Evolutionary conservation across 768 basidiomycete species (phyloP).

Genomic region (Saitozyma podzolica): DNA sequence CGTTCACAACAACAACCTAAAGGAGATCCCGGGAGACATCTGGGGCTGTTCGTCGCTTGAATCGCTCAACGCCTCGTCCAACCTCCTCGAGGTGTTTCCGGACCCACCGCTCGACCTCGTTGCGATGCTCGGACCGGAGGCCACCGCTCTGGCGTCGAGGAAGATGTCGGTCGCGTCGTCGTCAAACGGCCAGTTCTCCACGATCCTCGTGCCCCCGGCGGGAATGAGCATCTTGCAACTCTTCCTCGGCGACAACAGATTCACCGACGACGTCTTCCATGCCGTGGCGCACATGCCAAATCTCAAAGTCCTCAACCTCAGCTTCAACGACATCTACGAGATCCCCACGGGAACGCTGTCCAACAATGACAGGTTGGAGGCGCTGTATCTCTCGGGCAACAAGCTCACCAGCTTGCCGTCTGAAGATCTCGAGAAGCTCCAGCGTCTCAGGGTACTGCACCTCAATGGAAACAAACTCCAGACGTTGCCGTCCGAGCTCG

Average conservation of each 20-base stretch:
- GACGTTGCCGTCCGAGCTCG: constrained; percentile 86
- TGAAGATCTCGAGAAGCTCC: constrained; percentile 77
- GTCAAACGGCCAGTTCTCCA: background rate
- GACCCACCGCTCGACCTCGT: constrained; percentile 59
- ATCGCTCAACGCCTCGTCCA: constrained; percentile 83
- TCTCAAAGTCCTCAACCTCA: constrained; percentile 80
- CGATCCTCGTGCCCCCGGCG: constrained; percentile 58
- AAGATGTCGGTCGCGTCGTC: constrained; percentile 14
- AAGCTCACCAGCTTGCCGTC: constrained; percentile 83
- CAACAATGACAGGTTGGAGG: constrained; percentile 67
- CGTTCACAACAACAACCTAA: constrained; percentile 86
- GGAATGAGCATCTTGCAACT: constrained; percentile 70
- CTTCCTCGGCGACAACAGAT: constrained; percentile 84
- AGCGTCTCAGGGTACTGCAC: constrained; percentile 70
- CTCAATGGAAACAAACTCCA: constrained; percentile 92
- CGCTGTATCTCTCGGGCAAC: constrained; percentile 94
- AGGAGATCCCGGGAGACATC: constrained; percentile 68
- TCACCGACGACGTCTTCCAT: constrained; percentile 76
- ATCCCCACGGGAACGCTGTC: constrained; percentile 75
- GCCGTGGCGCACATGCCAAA: constrained; percentile 73
- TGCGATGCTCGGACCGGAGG: constrained; percentile 23
- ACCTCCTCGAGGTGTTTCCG: constrained; percentile 72
- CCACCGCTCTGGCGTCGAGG: constrained; percentile 8
- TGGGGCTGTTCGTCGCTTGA: constrained; percentile 79
- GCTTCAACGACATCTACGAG: constrained; percentile 91